Evolutionary conservation across 306 rosid species (phyloP).

Genomic region (Acacia acuminata): DNA sequence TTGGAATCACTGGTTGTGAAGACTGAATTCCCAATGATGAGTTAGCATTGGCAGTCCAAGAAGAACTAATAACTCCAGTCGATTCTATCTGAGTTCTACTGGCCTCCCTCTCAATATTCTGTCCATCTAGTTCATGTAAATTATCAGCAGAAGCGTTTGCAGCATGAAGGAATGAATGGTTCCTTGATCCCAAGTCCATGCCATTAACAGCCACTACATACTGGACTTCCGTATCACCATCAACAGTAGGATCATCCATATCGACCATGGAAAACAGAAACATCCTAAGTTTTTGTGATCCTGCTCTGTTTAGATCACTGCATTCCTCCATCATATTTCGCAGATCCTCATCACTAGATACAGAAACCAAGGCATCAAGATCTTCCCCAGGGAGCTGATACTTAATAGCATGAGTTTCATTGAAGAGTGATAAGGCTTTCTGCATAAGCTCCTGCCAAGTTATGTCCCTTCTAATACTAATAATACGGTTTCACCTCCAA

Average conservation of each 20-base stretch:
- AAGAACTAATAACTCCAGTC: slow-evolving; percentile 39
- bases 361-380: slow-evolving; percentile 91
- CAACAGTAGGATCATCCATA: slow-evolving; percentile 68
- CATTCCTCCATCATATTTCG: slow-evolving; percentile 94
- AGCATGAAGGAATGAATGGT: slow-evolving; percentile 51
- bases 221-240: slow-evolving; percentile 71
- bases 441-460: slow-evolving; percentile 73
- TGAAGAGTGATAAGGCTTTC: slow-evolving; percentile 55
- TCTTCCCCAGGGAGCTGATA: slow-evolving; percentile 98
- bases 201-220: slow-evolving; percentile 87
- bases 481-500: slow-evolving; percentile 90
- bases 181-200: slow-evolving; percentile 65
- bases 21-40: slow-evolving; percentile 46
- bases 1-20: slow-evolving; percentile 49
- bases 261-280: slow-evolving; percentile 70
- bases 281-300: slow-evolving; percentile 68
- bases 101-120: slow-evolving; percentile 54
- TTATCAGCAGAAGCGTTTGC: slow-evolving; percentile 56
- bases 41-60: slow-evolving; percentile 44
- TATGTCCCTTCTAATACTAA: slow-evolving; percentile 65
- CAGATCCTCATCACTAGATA: slow-evolving; percentile 83
- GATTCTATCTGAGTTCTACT: slow-evolving; percentile 42
- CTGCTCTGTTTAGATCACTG: slow-evolving; percentile 50
- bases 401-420: slow-evolving; percentile 56
- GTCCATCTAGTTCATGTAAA: slow-evolving; percentile 61